Evolutionary conservation across 805 yeast species (phyloP).

Genomic region (Sugiyamaella smithiae): DNA sequence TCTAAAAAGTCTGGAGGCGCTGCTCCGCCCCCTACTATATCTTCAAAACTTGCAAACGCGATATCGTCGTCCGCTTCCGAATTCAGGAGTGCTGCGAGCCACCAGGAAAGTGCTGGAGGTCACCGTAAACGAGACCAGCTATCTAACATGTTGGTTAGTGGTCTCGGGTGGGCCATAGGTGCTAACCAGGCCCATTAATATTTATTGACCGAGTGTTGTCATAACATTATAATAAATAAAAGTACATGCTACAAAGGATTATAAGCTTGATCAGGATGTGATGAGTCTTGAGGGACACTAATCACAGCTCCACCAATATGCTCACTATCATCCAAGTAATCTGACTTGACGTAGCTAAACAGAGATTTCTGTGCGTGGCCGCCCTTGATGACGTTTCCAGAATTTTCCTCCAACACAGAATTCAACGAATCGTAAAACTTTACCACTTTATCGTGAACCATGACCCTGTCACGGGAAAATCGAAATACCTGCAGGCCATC

Average conservation of each 20-base stretch:
- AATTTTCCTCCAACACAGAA: slow-evolving; percentile 30
- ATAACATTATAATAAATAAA: no score
- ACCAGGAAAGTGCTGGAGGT: slow-evolving; percentile 25
- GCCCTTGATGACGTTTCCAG: background rate
- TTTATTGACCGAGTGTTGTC: no score
- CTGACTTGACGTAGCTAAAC: background rate
- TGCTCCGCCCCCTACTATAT: slow-evolving; percentile 2
- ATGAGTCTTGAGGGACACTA: no score
- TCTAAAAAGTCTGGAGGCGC: background rate
- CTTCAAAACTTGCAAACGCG: slow-evolving; percentile 25
- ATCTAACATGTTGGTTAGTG: slow-evolving; percentile 50
- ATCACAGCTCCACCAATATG: no score
- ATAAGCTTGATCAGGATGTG: no score
- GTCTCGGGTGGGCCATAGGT: slow-evolving; percentile 64
- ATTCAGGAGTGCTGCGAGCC: slow-evolving; percentile 4
- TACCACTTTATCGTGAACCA: slow-evolving; percentile 67
- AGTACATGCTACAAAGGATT: no score
- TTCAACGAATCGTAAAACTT: slow-evolving; percentile 54
- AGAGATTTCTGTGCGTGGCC: background rate
- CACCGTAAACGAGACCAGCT: slow-evolving; percentile 44
- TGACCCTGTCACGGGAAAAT: slow-evolving; percentile 61
- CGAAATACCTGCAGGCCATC: slow-evolving; percentile 79
- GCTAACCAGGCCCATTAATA: slow-evolving; percentile 33
- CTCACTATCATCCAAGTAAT: no score
- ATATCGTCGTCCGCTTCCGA: slow-evolving; percentile 24